Evolutionary conservation across 2,329 filamentous ascomycete genomes (phyloP).

Genomic region (Rosellinia necatrix): DNA sequence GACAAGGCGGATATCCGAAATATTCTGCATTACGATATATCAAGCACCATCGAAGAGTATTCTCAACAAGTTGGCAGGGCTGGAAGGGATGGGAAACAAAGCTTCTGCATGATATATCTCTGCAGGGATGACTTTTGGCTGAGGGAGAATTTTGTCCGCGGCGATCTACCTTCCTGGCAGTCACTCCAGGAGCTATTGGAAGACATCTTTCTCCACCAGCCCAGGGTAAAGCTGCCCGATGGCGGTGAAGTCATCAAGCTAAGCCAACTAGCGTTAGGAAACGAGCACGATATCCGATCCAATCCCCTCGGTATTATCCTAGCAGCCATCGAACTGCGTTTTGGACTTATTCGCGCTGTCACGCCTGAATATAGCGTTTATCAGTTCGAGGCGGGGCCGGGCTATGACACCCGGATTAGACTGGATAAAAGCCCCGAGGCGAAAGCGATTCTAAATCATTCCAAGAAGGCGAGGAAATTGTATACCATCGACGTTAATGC

Average conservation of each 20-base stretch:
- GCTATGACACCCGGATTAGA: slow-evolving; percentile 40
- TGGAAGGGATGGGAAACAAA: slow-evolving; percentile 56
- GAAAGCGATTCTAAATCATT: slow-evolving; percentile 48
- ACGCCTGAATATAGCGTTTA: slow-evolving; percentile 63
- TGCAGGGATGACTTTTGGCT: slow-evolving; percentile 62
- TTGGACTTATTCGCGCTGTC: slow-evolving; percentile 58
- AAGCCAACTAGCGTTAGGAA: slow-evolving; percentile 50
- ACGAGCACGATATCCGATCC: slow-evolving; percentile 57
- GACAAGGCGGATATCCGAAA: slow-evolving; percentile 61
- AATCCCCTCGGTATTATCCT: slow-evolving; percentile 59
- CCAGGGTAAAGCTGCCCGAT: slow-evolving; percentile 37
- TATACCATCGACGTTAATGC: slow-evolving; percentile 55
- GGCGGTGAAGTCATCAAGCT: slow-evolving; percentile 52
- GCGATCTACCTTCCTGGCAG: slow-evolving; percentile 59
- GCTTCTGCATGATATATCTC: slow-evolving; percentile 62
- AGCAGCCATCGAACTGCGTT: slow-evolving; percentile 64
- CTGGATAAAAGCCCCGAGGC: slow-evolving; percentile 48
- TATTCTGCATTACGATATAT: slow-evolving; percentile 57
- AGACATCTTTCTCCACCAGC: slow-evolving; percentile 57
- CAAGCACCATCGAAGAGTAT: slow-evolving; percentile 59
- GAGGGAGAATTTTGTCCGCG: slow-evolving; percentile 62
- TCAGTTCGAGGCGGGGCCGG: slow-evolving; percentile 48
- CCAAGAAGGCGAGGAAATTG: slow-evolving; percentile 48
- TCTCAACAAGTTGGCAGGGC: slow-evolving; percentile 62
- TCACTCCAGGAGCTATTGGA: slow-evolving; percentile 54